Evolutionary conservation across 2,329 filamentous ascomycete genomes (phyloP).

Genomic region (Colletotrichum sp.): DNA sequence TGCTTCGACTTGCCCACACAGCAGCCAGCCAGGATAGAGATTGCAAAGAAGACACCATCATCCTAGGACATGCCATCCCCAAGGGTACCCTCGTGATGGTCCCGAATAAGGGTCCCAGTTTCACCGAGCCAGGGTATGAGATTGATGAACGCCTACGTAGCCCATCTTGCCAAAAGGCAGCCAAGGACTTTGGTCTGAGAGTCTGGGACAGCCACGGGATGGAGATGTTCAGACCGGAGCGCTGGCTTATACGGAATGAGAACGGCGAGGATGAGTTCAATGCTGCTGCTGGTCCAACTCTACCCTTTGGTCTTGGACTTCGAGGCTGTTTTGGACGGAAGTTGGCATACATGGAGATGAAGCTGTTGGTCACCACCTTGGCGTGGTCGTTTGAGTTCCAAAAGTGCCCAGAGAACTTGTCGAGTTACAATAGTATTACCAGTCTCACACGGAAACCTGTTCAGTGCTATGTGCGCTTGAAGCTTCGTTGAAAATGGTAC

Average conservation of each 20-base stretch:
- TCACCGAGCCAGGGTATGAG: not conserved
- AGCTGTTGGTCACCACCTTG: constrained; percentile 25
- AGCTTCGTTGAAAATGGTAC: not conserved
- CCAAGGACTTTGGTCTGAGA: not conserved
- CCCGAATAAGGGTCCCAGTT: not conserved
- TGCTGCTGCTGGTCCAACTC: constrained; percentile 25
- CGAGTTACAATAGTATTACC: not conserved
- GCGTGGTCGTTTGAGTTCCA: constrained; percentile 31
- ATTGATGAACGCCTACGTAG: constrained; percentile 22
- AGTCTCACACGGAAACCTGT: not conserved
- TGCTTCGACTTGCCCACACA: constrained; percentile 27
- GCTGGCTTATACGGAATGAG: constrained; percentile 21
- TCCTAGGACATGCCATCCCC: constrained; percentile 30
- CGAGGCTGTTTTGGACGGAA: constrained; percentile 31
- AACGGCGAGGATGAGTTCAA: constrained; percentile 23
- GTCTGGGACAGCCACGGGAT: constrained; percentile 12
- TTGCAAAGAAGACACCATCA: constrained; percentile 25
- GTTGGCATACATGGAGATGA: constrained; percentile 33
- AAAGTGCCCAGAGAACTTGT: not conserved
- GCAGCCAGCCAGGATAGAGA: constrained; percentile 25
- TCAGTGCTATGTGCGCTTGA: not conserved
- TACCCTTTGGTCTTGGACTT: constrained; percentile 27
- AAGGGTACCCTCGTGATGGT: constrained; percentile 27
- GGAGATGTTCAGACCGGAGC: constrained; percentile 20
- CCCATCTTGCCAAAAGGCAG: not conserved